Percentiles rank a stretch among this genome's conserved stretches.
Conservation (phyloP, 805 yeast genomes). For the Wickerhamomyces tratensis region DNA sequence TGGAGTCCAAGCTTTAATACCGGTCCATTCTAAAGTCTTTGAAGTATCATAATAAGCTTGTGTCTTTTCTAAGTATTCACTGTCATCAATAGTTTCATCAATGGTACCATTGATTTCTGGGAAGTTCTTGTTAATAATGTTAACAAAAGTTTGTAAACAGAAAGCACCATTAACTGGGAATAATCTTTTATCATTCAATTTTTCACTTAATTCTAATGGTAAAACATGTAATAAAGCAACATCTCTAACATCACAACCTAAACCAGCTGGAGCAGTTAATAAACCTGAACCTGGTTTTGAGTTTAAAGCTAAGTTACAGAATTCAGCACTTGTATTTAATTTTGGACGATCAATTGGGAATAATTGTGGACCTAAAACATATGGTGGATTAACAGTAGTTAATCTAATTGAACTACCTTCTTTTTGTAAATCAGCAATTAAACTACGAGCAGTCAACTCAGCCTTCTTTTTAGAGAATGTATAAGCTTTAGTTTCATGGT, state of each 20-base stretch:
- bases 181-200: conserved; percentile 13
- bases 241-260: conserved; percentile 28
- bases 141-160: conserved; percentile 7
- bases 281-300: conserved; percentile 18
- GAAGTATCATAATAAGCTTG: background rate
- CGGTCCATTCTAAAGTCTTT: background rate
- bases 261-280: conserved; percentile 1
- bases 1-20: conserved; percentile 8
- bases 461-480: conserved; percentile 52
- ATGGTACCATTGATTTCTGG: conserved; percentile 28
- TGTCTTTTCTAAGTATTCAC: background rate
- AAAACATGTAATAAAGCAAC: conserved; percentile 30
- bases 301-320: conserved; percentile 21
- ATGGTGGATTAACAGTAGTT: conserved; percentile 39
- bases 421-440: conserved; percentile 22
- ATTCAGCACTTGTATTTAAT: conserved; percentile 30
- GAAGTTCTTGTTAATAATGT: conserved; percentile 20
- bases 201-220: conserved; percentile 18
- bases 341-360: conserved; percentile 29
- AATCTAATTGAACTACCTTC: conserved; percentile 27
- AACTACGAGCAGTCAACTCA: conserved; percentile 52
- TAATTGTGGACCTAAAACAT: conserved; percentile 49
- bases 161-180: conserved; percentile 11
- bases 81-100: conserved; percentile 4
- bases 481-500: conserved; percentile 31